Evolutionary conservation across 768 basidiomycete species (phyloP).

Genomic region (Boletus rufocinnamomeus): DNA sequence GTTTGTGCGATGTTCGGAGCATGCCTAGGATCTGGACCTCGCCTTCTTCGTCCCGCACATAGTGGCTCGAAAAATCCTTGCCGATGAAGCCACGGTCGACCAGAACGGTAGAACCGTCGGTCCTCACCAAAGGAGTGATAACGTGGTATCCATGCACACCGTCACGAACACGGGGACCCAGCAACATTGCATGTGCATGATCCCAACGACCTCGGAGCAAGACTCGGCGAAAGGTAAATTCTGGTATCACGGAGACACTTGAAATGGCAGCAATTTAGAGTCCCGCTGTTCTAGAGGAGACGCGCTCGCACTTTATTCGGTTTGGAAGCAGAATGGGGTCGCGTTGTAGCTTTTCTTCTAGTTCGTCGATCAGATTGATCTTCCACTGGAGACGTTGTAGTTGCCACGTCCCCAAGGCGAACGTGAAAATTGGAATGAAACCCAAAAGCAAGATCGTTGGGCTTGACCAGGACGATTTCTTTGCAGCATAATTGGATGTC

Average conservation of each 20-base stretch:
- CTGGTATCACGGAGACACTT: slow-evolving; percentile 76
- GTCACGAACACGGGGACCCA: slow-evolving; percentile 87
- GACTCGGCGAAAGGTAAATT: slow-evolving; percentile 90
- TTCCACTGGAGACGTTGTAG: slow-evolving; percentile 94
- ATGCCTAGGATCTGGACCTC: slow-evolving; percentile 83
- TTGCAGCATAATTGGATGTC: slow-evolving; percentile 54
- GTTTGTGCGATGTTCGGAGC: slow-evolving; percentile 74
- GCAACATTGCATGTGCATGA: slow-evolving; percentile 71
- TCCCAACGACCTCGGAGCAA: slow-evolving; percentile 77
- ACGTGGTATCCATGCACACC: slow-evolving; percentile 88
- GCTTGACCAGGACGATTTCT: slow-evolving; percentile 61
- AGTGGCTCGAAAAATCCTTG: slow-evolving; percentile 50
- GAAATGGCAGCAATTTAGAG: slow-evolving; percentile 22
- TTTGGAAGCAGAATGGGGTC: slow-evolving; percentile 78
- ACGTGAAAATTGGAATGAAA: slow-evolving; percentile 87
- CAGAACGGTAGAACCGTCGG: slow-evolving; percentile 80
- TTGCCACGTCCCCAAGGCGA: slow-evolving; percentile 92
- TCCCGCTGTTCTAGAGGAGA: slow-evolving; percentile 18
- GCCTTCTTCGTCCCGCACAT: slow-evolving; percentile 42
- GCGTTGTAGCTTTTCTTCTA: slow-evolving; percentile 85
- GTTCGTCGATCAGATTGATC: slow-evolving; percentile 86
- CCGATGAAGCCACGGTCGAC: slow-evolving; percentile 92
- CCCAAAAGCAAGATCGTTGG: slow-evolving; percentile 77
- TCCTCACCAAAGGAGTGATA: slow-evolving; percentile 81
- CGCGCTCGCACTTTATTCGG: slow-evolving; percentile 74